phyloP scores from a whole-genome alignment of 2,329 filamentous ascomycete species.

The Orbilia brochopaga region DNA sequence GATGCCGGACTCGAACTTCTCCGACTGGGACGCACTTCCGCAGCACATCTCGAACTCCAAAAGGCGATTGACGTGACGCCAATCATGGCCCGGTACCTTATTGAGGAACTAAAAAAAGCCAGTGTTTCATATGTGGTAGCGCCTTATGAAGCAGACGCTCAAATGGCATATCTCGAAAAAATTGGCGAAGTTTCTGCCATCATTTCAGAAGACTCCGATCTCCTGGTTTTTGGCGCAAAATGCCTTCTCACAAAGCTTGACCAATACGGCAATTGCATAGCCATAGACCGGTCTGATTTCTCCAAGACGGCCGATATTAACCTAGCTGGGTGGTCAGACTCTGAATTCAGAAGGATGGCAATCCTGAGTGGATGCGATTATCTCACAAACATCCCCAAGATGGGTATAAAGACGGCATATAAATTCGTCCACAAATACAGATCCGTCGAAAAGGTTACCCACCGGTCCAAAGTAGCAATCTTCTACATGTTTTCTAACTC shows the following conservation, averaged over 20 bases:
- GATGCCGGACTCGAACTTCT: slow-evolving; percentile 77
- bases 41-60: slow-evolving; percentile 85
- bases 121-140: slow-evolving; percentile 87
- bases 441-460: slow-evolving; percentile 74
- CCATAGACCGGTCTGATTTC: slow-evolving; percentile 88
- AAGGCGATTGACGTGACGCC: slow-evolving; percentile 96
- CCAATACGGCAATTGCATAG: slow-evolving; percentile 88
- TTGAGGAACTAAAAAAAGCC: slow-evolving; percentile 84
- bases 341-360: slow-evolving; percentile 90
- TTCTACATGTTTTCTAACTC: background rate
- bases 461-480: background rate
- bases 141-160: slow-evolving; percentile 96
- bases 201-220: slow-evolving; percentile 92
- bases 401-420: slow-evolving; percentile 93
- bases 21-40: slow-evolving; percentile 77
- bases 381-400: slow-evolving; percentile 78
- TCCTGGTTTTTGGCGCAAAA: slow-evolving; percentile 92
- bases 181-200: slow-evolving; percentile 85
- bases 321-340: slow-evolving; percentile 87
- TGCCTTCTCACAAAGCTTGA: slow-evolving; percentile 91
- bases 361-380: slow-evolving; percentile 98
- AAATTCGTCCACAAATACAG: slow-evolving; percentile 89
- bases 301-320: slow-evolving; percentile 79
- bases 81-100: slow-evolving; percentile 88
- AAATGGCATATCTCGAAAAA: slow-evolving; percentile 89